These are phyloP conservation scores for Trametes villosa DNA, from an alignment of 768 basidiomycete genomes.

Conservation along the genomic window DNA sequence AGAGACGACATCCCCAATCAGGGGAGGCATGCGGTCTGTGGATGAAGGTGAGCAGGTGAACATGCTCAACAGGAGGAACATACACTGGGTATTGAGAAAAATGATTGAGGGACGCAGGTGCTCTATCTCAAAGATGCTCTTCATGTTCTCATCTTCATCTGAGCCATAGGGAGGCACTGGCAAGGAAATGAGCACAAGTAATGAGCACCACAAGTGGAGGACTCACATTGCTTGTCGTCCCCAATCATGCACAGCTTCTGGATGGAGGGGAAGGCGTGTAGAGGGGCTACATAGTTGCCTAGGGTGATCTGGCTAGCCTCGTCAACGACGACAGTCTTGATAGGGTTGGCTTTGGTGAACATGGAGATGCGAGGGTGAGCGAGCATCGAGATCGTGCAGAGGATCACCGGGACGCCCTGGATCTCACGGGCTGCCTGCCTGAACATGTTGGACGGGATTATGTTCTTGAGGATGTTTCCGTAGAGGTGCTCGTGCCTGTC, in stretches of 20 bases:
- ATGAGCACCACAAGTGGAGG: background rate
- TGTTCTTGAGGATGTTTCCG: slow-evolving; percentile 45
- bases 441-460: slow-evolving; percentile 55
- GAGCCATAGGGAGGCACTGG: slow-evolving; percentile 83
- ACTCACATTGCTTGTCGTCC: slow-evolving; percentile 47
- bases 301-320: slow-evolving; percentile 38
- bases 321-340: slow-evolving; percentile 41
- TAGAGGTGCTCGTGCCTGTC: slow-evolving; percentile 85
- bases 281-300: slow-evolving; percentile 36
- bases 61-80: slow-evolving; percentile 30
- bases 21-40: slow-evolving; percentile 82
- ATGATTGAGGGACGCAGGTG: slow-evolving; percentile 55
- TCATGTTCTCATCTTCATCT: slow-evolving; percentile 63
- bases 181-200: background rate
- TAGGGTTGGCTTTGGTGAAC: slow-evolving; percentile 33
- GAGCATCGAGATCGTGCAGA: slow-evolving; percentile 82
- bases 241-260: slow-evolving; percentile 46
- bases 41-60: slow-evolving; percentile 13
- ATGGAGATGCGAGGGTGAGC: slow-evolving; percentile 40
- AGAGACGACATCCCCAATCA: slow-evolving; percentile 78
- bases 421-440: slow-evolving; percentile 26
- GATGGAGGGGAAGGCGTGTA: slow-evolving; percentile 33
- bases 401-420: slow-evolving; percentile 57
- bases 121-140: slow-evolving; percentile 78
- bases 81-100: slow-evolving; percentile 80